A percentile compares a stretch with the other conserved stretches of the same genome.
Conservation (phyloP, 352 stramenopile species). For the Phytophthora pseudosyringae region DNA sequence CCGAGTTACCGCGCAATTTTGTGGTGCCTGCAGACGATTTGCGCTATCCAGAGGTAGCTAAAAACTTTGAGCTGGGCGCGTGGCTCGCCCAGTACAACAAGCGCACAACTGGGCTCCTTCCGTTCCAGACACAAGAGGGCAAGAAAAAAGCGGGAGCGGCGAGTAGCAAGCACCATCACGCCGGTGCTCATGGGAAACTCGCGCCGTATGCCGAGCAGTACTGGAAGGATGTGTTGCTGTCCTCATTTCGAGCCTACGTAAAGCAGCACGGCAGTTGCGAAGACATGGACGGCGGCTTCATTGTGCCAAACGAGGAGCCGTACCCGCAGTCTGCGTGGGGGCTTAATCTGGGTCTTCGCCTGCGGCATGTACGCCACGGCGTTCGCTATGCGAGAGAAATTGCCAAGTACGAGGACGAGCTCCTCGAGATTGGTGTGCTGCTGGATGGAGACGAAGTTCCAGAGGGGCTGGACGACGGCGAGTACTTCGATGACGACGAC, state of each 20-base stretch:
- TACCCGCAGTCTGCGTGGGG: constrained; percentile 69
- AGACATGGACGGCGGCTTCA: constrained; percentile 62
- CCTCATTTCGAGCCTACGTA: constrained; percentile 65
- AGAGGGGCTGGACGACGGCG: constrained; percentile 1
- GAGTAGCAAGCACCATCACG: constrained; percentile 13
- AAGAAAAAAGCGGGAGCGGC: constrained; percentile 26
- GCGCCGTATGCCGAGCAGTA: constrained; percentile 67
- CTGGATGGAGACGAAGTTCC: constrained; percentile 20
- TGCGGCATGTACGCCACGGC: constrained; percentile 74
- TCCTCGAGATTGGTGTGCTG: constrained; percentile 44
- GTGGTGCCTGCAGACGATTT: constrained; percentile 75
- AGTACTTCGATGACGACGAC: constrained; percentile 17
- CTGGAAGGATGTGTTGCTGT: constrained; percentile 77
- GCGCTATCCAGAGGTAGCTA: constrained; percentile 87
- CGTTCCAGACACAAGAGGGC: constrained; percentile 51
- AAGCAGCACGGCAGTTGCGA: constrained; percentile 54
- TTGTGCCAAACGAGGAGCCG: constrained; percentile 61
- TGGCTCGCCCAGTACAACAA: constrained; percentile 79
- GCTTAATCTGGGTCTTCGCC: constrained; percentile 70
- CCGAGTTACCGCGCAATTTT: constrained; percentile 69
- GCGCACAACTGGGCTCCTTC: constrained; percentile 43
- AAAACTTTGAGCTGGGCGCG: constrained; percentile 87
- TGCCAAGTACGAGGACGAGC: constrained; percentile 56
- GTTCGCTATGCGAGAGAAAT: constrained; percentile 70
- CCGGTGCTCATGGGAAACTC: constrained; percentile 26